Conservation (phyloP, 106 monocot species). For the Xerophyta viscosa region DNA sequence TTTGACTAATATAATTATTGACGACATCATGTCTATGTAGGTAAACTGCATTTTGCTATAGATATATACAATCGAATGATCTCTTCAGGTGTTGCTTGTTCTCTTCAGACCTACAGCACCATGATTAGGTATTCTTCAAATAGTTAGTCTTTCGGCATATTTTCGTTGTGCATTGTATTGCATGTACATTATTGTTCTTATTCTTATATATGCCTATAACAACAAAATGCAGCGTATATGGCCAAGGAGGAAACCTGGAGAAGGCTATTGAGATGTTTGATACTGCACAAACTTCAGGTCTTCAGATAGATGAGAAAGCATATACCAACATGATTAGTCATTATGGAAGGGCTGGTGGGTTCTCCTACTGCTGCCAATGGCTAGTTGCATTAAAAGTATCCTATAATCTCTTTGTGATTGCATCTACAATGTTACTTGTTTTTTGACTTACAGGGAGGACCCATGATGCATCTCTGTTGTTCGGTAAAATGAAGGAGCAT, state of each 20-base stretch:
- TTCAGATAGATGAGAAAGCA: slow-evolving; percentile 71
- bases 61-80: slow-evolving; percentile 78
- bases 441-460: slow-evolving; percentile 44
- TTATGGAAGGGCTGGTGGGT: slow-evolving; percentile 79
- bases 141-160: neutral
- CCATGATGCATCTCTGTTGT: slow-evolving; percentile 68
- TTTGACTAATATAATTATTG: neutral
- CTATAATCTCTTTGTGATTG: neutral
- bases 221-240: slow-evolving; percentile 69
- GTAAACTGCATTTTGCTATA: slow-evolving; percentile 69
- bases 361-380: neutral
- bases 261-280: slow-evolving; percentile 86
- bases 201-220: too few relatives aligned
- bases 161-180: too few relatives aligned
- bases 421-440: slow-evolving; percentile 1
- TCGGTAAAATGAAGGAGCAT: slow-evolving; percentile 72
- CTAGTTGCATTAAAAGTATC: neutral
- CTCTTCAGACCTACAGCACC: slow-evolving; percentile 85
- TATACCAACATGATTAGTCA: slow-evolving; percentile 93
- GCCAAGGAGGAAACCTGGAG: slow-evolving; percentile 78
- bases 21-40: slow-evolving; percentile 21
- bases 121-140: slow-evolving; percentile 72
- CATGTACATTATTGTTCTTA: slow-evolving; percentile 2
- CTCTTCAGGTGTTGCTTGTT: slow-evolving; percentile 53
- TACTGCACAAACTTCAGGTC: slow-evolving; percentile 38